Percentiles rank a stretch among this genome's conserved stretches.
phyloP scores from a whole-genome alignment of 192 early-diverging fungal genomes.

The Backusella sp. region DNA sequence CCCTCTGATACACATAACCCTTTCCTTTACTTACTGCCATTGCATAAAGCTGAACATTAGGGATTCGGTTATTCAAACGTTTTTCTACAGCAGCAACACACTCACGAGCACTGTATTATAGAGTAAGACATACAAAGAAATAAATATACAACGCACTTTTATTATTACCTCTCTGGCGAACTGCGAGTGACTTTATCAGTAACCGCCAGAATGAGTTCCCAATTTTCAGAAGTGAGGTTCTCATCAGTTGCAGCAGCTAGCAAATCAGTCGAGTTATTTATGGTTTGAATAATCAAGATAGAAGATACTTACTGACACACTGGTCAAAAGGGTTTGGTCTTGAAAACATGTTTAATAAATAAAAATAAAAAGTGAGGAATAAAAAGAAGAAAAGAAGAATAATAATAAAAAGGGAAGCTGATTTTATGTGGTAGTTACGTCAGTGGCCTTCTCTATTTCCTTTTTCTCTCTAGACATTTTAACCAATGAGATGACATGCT shows the following conservation, averaged over 20 bases:
- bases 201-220: constrained; percentile 76
- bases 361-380: background rate
- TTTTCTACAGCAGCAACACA: constrained; percentile 73
- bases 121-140: background rate
- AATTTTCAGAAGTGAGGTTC: constrained; percentile 91
- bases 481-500: background rate
- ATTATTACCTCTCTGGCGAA: constrained; percentile 46
- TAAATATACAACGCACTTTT: background rate
- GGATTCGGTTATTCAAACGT: constrained; percentile 73
- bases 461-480: background rate
- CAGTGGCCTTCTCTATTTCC: background rate
- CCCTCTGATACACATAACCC: background rate
- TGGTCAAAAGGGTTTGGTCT: constrained; percentile 54
- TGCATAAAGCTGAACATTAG: constrained; percentile 73
- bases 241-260: constrained; percentile 84
- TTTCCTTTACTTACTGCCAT: constrained; percentile 46
- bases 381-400: background rate
- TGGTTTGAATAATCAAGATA: background rate
- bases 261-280: background rate
- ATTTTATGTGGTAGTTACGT: background rate
- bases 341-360: constrained; percentile 42
- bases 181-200: constrained; percentile 62
- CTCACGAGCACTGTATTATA: constrained; percentile 56
- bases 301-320: constrained; percentile 44
- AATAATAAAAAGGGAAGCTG: background rate